Evolutionary conservation across 2,329 filamentous ascomycete species (phyloP), one percentile per base, ranked within the genome.

Genomic region (Neofusicoccum sp.): DNA sequence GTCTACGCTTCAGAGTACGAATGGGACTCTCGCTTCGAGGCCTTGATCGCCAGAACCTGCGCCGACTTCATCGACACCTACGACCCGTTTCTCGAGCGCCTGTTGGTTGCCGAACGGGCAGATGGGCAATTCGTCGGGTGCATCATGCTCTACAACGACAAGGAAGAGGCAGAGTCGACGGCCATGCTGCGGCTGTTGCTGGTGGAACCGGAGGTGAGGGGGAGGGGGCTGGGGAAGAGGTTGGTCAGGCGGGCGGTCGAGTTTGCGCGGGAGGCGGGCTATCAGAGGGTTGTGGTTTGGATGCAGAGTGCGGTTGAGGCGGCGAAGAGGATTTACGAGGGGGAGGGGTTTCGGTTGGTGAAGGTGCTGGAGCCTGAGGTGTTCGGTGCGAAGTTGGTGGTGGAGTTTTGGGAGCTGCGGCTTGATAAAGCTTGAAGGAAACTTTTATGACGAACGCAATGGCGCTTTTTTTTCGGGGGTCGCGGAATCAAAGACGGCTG

Each of bases 141-240:
- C 52, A 29, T 56, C 12, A 56, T 56, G 52, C 28, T 56, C 1
- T 36, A 44, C 52, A 34, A 56, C 52, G 52, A 56, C 12, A 44
- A 34, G 39, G 39, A 56, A 3, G 52, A 56, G 7, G 29, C 22
- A 39, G 37, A 28, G 28, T 22, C 33, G 28, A 43, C 52, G 52
- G 52, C 52, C 2, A 44, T 44, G 52, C 12, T 56, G 28, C 52
- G 52, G 12, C 37, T 56, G 12, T 14, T 56, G 7, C 37, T 56
- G 1, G 52, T 56, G 11, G 52, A 56, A 14, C 52, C 52, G 14
- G 9, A 16, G 12, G 52, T 33, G 29, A 6, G 52, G 9, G 52
- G 52, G 8, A 44, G 4, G 39, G 39, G 52, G 1, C 6, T 56
- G 37, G 52, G 52, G 1, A 44, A 9, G 4, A 33, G 37, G 52